Percentiles rank a stretch among this genome's conserved stretches.
phyloP scores from a whole-genome alignment of 495 filamentous ascomycete genomes.

The Podospora anserina region DNA sequence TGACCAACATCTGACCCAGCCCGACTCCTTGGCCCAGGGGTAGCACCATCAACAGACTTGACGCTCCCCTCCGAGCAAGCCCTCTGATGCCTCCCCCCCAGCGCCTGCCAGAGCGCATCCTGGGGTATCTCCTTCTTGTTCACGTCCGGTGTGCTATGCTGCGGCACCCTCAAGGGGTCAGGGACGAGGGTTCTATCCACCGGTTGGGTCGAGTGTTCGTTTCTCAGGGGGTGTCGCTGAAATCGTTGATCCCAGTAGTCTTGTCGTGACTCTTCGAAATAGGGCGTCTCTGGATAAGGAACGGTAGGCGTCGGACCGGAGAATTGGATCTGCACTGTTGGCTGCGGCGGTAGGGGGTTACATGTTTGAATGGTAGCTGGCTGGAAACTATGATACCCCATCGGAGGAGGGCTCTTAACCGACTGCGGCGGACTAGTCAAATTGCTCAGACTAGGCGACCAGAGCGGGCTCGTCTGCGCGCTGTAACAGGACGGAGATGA shows the following conservation, averaged over 20 bases:
- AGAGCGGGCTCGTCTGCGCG: constrained; percentile 8
- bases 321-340: neutral
- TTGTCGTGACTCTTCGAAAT: constrained; percentile 6
- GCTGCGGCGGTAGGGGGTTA: neutral
- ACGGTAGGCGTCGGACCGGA: neutral
- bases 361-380: neutral
- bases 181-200: constrained; percentile 1
- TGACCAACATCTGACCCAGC: neutral
- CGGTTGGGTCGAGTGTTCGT: constrained; percentile 7
- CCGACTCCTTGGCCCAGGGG: too few relatives aligned
- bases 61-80: neutral
- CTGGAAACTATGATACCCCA: neutral
- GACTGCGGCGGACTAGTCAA: constrained; percentile 5
- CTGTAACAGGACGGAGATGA: constrained; percentile 15
- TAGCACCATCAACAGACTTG: neutral
- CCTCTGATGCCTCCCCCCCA: neutral
- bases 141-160: neutral
- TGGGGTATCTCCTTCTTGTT: neutral
- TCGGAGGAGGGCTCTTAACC: constrained; percentile 4
- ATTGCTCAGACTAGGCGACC: constrained; percentile 7
- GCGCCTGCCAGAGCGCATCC: neutral
- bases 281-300: constrained; percentile 5
- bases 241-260: neutral
- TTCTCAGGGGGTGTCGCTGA: neutral
- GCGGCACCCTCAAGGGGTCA: neutral